A percentile compares a stretch with the other conserved stretches of the same genome.
Conservation (phyloP, 176 grass and related monocot genomes). For the Pontederia paniculata region DNA sequence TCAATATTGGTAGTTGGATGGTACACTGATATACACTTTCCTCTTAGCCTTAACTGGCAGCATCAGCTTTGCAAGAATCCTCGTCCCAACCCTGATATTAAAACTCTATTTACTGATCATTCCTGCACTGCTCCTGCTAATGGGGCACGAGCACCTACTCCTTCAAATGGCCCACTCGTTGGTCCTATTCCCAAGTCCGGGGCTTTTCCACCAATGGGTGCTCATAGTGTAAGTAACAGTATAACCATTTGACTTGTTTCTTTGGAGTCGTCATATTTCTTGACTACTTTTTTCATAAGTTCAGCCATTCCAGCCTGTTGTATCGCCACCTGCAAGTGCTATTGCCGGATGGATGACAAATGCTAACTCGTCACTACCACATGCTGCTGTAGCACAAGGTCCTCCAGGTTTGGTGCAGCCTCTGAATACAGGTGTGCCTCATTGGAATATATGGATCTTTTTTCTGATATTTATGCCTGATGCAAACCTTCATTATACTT, state of each 20-base stretch:
- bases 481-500: conserved; percentile 12
- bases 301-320: conserved; percentile 92
- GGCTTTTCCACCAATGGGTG: conserved; percentile 81
- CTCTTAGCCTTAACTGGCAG: conserved; percentile 90
- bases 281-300: conserved; percentile 17
- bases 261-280: neutral
- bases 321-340: conserved; percentile 85
- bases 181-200: conserved; percentile 89
- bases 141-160: conserved; percentile 65
- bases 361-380: conserved; percentile 73
- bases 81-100: conserved; percentile 94
- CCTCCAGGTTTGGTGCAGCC: conserved; percentile 76
- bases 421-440: conserved; percentile 62
- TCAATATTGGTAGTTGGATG: conserved; percentile 11
- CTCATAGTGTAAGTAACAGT: conserved; percentile 55
- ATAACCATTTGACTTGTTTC: conserved; percentile 3
- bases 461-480: conserved; percentile 10
- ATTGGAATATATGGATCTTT: conserved; percentile 7
- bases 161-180: conserved; percentile 78
- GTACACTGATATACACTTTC: conserved; percentile 8
- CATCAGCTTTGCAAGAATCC: conserved; percentile 99
- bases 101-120: conserved; percentile 97
- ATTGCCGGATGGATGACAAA: conserved; percentile 99
- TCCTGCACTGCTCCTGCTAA: conserved; percentile 87
- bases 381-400: conserved; percentile 69